Conservation (phyloP, 345 rosid species). For the Bretschneidera sinensis region DNA sequence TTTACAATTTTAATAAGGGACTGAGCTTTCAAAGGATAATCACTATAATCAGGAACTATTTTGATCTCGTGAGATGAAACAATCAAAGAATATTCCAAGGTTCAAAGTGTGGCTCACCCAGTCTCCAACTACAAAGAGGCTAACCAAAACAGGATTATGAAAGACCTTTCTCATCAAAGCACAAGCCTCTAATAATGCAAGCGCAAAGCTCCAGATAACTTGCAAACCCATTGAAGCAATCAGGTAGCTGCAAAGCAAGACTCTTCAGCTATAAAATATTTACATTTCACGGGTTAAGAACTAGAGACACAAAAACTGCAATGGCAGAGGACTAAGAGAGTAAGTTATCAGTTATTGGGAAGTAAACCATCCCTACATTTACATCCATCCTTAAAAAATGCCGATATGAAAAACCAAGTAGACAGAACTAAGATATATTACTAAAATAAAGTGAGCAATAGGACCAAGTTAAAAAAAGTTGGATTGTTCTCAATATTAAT, state of each 20-base stretch:
- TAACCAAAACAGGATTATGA: conserved; percentile 45
- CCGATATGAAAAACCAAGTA: too few relatives aligned
- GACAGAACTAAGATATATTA: too few relatives aligned
- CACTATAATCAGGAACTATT: neutral
- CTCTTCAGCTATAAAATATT: neutral
- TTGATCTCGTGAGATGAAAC: neutral
- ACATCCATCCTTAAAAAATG: too few relatives aligned
- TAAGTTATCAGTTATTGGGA: too few relatives aligned
- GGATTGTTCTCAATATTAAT: too few relatives aligned
- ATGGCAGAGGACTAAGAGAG: too few relatives aligned
- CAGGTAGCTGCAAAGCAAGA: conserved; percentile 51
- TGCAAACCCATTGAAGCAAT: conserved; percentile 92
- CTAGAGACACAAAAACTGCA: too few relatives aligned
- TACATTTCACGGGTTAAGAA: neutral
- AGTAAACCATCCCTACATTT: too few relatives aligned
- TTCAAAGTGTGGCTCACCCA: conserved; percentile 45
- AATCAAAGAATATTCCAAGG: conserved; percentile 2
- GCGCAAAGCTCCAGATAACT: conserved; percentile 78
- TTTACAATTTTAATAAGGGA: conserved; percentile 9
- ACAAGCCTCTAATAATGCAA: conserved; percentile 53
- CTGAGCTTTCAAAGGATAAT: conserved; percentile 2
- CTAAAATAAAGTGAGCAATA: too few relatives aligned
- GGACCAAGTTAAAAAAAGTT: too few relatives aligned
- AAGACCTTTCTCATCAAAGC: conserved; percentile 56
- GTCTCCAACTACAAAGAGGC: conserved; percentile 87